Base-by-base conservation (phyloP, 768 basidiomycete species). In the Trametes sanguinea region DNA sequence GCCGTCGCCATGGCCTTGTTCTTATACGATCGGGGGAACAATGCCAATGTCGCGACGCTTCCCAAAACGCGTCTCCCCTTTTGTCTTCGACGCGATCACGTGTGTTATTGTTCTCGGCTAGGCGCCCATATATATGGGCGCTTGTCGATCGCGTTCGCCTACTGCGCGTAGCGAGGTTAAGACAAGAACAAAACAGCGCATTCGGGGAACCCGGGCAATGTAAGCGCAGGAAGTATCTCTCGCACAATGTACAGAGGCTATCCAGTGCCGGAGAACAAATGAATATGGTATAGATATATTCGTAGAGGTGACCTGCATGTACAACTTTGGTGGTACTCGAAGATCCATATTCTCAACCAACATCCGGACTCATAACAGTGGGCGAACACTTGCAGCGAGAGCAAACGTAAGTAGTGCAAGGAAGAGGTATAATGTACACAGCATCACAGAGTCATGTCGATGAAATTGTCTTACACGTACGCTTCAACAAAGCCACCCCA, bases 401-500 rank as follows among this genome's bases (percentile, higher is more conserved):
- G 22, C 22, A 22, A 22, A 22, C 22, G 22, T 22, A 22, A 22
- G 22, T 22, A 22, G 22, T 22, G 22, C 22, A 22, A 22, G 22
- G 22, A 22, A 22, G 22, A 6, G 59, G 53, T 54, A 60, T 54
- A 54, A 45, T 35, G 44, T 53, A 54, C 29, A 47, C 37, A 2
- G 11, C 35, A 29, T 51, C 39, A 6, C 35, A 37, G 11, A 37
- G 44, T 9, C 33, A 47, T 43, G 53, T 53, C 46, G 13, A n/a
- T 13, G 13, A 7, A 0, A 27, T 6, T 22, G 14, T 45, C 57
- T 54, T 54, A 59, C 27, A 61, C 46, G 63, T 73, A 77, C 0
- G 65, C 68, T 54, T 72, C 71, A n/a, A 83, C 77, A 61, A 90
- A 94, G 30, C 62, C 76, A 2, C 88, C 92, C 92, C 92, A 94